Percentiles rank a stretch among this genome's conserved stretches.
Conservation (phyloP, 176 grass and related monocot genomes). For the Elymus sibiricus region DNA sequence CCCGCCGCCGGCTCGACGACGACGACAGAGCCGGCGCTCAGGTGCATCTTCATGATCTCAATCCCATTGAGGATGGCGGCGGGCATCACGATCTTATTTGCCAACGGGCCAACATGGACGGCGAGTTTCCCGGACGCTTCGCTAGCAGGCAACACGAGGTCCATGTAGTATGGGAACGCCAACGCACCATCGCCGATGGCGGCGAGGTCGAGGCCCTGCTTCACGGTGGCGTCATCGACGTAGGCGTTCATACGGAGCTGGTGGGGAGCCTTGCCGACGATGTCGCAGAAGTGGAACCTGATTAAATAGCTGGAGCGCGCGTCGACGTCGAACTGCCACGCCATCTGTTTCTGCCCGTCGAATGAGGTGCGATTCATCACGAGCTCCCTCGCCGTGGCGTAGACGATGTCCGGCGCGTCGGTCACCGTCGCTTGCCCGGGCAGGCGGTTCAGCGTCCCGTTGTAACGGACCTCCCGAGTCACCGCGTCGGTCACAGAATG, state of each 20-base stretch:
- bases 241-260: constrained; percentile 42
- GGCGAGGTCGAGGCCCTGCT: constrained; percentile 31
- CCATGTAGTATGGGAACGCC: constrained; percentile 49
- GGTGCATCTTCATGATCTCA: constrained; percentile 68
- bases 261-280: constrained; percentile 32
- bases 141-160: constrained; percentile 31
- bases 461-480: not conserved
- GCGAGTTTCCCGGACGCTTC: constrained; percentile 20
- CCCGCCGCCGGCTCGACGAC: constrained; percentile 25
- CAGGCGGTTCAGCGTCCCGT: constrained; percentile 1
- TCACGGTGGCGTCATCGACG: not conserved
- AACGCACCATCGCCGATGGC: not conserved
- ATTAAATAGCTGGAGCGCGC: constrained; percentile 40
- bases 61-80: constrained; percentile 66
- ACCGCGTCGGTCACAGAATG: not conserved
- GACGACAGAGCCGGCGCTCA: constrained; percentile 28
- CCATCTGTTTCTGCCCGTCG: constrained; percentile 40
- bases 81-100: constrained; percentile 13
- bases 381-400: constrained; percentile 56
- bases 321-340: constrained; percentile 57
- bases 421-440: constrained; percentile 27
- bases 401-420: constrained; percentile 59
- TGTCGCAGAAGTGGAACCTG: constrained; percentile 71
- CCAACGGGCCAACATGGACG: constrained; percentile 28
- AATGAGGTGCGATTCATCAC: not conserved